Conservation (phyloP, 1,284 basidiomycete species). For the Cystobasidium sp. region DNA sequence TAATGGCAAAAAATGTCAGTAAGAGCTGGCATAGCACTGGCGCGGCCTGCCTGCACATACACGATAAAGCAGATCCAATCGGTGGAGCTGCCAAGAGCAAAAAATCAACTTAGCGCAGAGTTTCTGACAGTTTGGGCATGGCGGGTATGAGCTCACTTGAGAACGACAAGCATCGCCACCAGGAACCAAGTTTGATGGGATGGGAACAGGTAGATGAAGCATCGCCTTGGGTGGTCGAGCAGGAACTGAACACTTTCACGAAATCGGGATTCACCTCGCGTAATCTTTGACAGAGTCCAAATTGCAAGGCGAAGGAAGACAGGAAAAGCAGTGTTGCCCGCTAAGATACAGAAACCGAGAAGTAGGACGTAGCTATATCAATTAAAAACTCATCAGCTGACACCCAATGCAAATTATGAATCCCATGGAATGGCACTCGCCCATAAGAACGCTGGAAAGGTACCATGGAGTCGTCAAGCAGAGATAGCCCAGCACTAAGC, state of each 20-base stretch:
- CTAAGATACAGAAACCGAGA: constrained; percentile 70
- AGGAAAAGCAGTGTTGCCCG: constrained; percentile 74
- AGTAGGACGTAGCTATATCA: constrained; percentile 64
- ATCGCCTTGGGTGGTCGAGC: constrained; percentile 90
- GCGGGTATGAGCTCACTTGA: constrained; percentile 27
- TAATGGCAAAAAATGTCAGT: neutral
- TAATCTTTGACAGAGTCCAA: constrained; percentile 72
- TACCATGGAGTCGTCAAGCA: constrained; percentile 39
- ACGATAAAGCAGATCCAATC: constrained; percentile 90
- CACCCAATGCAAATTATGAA: too few relatives aligned
- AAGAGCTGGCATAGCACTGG: neutral
- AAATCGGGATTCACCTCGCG: constrained; percentile 62
- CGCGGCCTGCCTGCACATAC: neutral
- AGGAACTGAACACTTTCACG: constrained; percentile 87
- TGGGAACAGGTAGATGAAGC: constrained; percentile 94
- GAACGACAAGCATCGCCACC: constrained; percentile 40
- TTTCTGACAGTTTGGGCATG: neutral
- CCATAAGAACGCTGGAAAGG: constrained; percentile 21
- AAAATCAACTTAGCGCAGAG: neutral
- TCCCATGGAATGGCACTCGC: neutral
- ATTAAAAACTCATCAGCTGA: too few relatives aligned
- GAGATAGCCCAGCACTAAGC: constrained; percentile 74
- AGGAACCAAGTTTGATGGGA: constrained; percentile 60
- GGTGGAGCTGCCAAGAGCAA: constrained; percentile 62
- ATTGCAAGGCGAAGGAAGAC: constrained; percentile 45